phyloP scores from a whole-genome alignment of 148 eudicot species.

The Vaccinium vitisidaea region DNA sequence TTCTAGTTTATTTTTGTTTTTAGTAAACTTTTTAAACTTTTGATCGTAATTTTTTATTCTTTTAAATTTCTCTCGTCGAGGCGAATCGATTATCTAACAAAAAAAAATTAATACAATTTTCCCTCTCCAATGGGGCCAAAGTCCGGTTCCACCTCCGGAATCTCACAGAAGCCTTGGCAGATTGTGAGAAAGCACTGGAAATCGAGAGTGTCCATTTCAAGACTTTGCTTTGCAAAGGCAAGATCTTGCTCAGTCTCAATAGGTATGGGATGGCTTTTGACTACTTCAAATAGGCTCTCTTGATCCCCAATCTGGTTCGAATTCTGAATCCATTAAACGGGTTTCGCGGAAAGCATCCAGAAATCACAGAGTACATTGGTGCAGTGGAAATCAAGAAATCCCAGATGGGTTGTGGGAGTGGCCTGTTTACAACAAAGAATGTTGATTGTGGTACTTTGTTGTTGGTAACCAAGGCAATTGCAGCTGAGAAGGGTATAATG shows the following conservation, averaged over 20 bases:
- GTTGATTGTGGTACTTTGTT: constrained; percentile 62
- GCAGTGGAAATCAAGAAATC: constrained; percentile 73
- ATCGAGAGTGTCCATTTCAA: constrained; percentile 64
- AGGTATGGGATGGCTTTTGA: constrained; percentile 50
- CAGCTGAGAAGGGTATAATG: constrained; percentile 70
- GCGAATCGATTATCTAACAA: too few species aligned
- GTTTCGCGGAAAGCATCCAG: constrained; percentile 56
- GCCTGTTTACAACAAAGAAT: constrained; percentile 66
- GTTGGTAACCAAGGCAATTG: constrained; percentile 69
- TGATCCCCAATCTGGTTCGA: constrained; percentile 49
- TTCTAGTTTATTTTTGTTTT: too few species aligned
- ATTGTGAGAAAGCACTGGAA: constrained; percentile 67
- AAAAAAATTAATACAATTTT: too few species aligned
- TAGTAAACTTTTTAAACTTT: too few species aligned
- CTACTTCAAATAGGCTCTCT: constrained; percentile 51
- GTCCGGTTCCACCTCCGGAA: constrained; percentile 43
- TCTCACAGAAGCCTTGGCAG: constrained; percentile 43
- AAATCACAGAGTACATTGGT: constrained; percentile 72
- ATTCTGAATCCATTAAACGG: constrained; percentile 46
- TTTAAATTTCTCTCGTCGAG: too few species aligned
- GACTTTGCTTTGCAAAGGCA: constrained; percentile 77
- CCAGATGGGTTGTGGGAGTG: constrained; percentile 70
- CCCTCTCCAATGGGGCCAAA: constrained; percentile 66
- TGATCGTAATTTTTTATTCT: too few species aligned
- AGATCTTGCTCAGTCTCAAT: constrained; percentile 57